These are phyloP conservation scores for Apiospora aurea DNA, from an alignment of 2,329 filamentous ascomycete genomes.

Conservation along the genomic window DNA sequence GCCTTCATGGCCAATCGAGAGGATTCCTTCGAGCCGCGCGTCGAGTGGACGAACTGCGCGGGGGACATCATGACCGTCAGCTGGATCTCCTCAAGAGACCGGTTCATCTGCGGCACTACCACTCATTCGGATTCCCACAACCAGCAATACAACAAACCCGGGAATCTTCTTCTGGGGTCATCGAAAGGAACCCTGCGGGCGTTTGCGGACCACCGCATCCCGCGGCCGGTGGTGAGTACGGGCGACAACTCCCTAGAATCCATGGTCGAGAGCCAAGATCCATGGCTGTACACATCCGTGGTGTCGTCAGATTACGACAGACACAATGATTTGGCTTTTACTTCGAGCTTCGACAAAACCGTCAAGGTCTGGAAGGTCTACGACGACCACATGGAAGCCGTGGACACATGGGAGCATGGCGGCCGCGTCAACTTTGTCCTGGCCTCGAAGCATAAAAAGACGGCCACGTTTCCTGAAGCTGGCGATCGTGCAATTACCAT, in stretches of 20 bases:
- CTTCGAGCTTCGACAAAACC: conserved; percentile 67
- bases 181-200: conserved; percentile 53
- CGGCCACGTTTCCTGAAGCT: neutral
- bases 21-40: conserved; percentile 57
- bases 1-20: conserved; percentile 55
- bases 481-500: conserved; percentile 30
- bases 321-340: conserved; percentile 56
- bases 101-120: conserved; percentile 67
- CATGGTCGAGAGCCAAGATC: conserved; percentile 65
- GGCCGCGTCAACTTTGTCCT: conserved; percentile 70
- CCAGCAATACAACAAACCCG: conserved; percentile 71
- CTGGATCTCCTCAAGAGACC: conserved; percentile 59
- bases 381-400: conserved; percentile 50
- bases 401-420: conserved; percentile 62
- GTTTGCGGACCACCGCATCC: conserved; percentile 64
- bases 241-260: conserved; percentile 62
- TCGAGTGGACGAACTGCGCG: conserved; percentile 67
- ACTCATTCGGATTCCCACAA: conserved; percentile 69
- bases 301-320: conserved; percentile 66
- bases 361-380: conserved; percentile 65
- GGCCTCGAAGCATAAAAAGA: conserved; percentile 52
- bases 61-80: conserved; percentile 66
- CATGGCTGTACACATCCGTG: conserved; percentile 70
- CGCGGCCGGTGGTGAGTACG: conserved; percentile 58
- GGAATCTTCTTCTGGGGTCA: conserved; percentile 66